Evolutionary conservation across 345 rosid genomes (phyloP), one percentile per base, ranked within the genome.

Genomic region (Hypericum androsaemum): DNA sequence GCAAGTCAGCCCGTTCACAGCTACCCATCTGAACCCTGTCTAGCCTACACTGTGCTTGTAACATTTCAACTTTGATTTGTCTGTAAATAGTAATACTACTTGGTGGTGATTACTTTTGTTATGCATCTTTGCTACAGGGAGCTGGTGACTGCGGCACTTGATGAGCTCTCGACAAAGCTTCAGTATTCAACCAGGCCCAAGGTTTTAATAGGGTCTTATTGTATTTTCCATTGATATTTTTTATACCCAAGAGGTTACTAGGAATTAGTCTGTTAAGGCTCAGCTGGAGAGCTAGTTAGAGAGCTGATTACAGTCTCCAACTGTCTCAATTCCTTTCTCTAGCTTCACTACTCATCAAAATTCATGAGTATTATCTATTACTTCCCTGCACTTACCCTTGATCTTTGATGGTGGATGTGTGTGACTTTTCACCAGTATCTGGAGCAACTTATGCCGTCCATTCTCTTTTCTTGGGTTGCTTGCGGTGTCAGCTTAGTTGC

Each of bases 401-500:
- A 41, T 16, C 7, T 53, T 35, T 54, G 12, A 7, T 53, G 52
- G 40, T 37, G 10, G 12, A 22, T 14, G 38, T 10, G 14, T 47
- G 47, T 16, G 12, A 6, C 8, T 28, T 22, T 58, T 50, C 46
- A 74, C 58, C 85, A 90, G 98, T 90, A 90, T 73, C 68, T 90
- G 69, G 95, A 87, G 74, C 85, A 90, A 71, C 77, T 87, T 56
- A 56, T 77, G 59, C 95, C 92, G 36, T 69, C 94, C 8, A 80
- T 90, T 71, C 77, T 90, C 43, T 90, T 82, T 66, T 74, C 58
- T 71, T 90, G 98, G 98, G 80, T 82, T 72, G 76, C 77, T 28
- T 84, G 92, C 64, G 85, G 83, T 67, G 89, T 90, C 61, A 90
- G 85, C 69, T 74, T 90, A 62, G 77, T 65, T 77, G 86, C 95